Evolutionary conservation across 148 eudicot species (phyloP).

Genomic region (Dysphania ambrosioides): DNA sequence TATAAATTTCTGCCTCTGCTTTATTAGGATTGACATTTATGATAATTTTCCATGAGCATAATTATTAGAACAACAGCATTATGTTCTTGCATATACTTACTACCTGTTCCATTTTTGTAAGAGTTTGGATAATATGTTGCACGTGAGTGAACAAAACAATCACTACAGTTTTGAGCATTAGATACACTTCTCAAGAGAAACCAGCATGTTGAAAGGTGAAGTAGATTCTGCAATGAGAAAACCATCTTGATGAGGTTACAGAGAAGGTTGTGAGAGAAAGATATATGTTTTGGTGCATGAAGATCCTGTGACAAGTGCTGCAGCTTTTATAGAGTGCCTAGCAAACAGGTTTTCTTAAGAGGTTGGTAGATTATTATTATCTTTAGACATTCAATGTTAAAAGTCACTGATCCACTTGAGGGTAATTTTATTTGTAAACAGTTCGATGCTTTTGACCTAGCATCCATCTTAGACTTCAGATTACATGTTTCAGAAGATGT

Average conservation of each 20-base stretch:
- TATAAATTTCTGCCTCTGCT: too few species aligned
- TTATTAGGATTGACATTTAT: not conserved
- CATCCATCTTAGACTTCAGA: conserved; percentile 18
- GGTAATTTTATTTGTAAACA: not conserved
- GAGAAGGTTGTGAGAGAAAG: conserved; percentile 8
- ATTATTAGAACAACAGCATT: not conserved
- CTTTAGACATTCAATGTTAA: not conserved
- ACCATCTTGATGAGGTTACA: conserved; percentile 29
- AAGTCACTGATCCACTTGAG: not conserved
- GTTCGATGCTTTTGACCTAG: not conserved
- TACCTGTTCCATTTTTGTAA: conserved; percentile 53
- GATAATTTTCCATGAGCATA: not conserved
- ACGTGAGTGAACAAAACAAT: conserved; percentile 53
- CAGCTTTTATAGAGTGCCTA: conserved; percentile 22
- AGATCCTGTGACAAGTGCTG: not conserved
- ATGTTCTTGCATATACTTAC: conserved; percentile 36
- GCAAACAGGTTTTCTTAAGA: not conserved
- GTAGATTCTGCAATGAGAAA: conserved; percentile 18
- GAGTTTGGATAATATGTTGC: conserved; percentile 62
- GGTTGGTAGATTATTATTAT: not conserved
- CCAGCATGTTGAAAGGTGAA: conserved; percentile 22
- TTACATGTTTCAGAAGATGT: not conserved
- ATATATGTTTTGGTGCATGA: conserved; percentile 11
- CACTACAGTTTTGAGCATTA: conserved; percentile 46
- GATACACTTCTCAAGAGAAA: conserved; percentile 30